Percentiles rank a stretch among this genome's conserved stretches.
phyloP scores from a whole-genome alignment of 257 asterid species.

The Lithospermum erythrorhizon region DNA sequence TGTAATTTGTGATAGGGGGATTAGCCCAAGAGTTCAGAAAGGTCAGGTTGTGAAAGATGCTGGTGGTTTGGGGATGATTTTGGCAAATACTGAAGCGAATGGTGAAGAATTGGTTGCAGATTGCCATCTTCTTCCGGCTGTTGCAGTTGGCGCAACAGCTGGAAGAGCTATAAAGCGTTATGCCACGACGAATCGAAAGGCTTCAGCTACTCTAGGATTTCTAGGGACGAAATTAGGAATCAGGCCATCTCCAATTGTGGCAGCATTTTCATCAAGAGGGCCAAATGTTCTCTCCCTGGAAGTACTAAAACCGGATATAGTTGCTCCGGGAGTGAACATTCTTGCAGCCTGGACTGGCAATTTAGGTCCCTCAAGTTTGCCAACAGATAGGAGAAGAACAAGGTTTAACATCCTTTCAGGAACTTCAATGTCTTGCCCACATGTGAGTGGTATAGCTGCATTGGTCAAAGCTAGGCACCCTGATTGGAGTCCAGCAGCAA shows the following conservation, averaged over 20 bases:
- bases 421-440: constrained; percentile 97
- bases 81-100: constrained; percentile 60
- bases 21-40: constrained; percentile 79
- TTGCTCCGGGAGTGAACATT: constrained; percentile 93
- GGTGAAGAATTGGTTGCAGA: constrained; percentile 91
- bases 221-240: constrained; percentile 59
- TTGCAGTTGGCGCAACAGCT: constrained; percentile 58
- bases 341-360: constrained; percentile 86
- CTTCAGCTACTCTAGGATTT: constrained; percentile 54
- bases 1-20: constrained; percentile 83
- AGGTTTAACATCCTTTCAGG: constrained; percentile 79
- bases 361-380: constrained; percentile 71
- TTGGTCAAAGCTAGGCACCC: constrained; percentile 67
- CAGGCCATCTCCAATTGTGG: constrained; percentile 83
- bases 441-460: constrained; percentile 84
- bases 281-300: constrained; percentile 69
- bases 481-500: constrained; percentile 76
- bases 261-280: constrained; percentile 87
- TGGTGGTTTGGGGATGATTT: constrained; percentile 81
- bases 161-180: constrained; percentile 58
- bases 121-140: constrained; percentile 75
- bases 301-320: constrained; percentile 68
- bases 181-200: constrained; percentile 16
- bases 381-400: constrained; percentile 56
- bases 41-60: constrained; percentile 89